Evolutionary conservation across 2,329 filamentous ascomycete genomes (phyloP), one percentile per base, ranked within the genome.

Genomic region (Elsinoe ampelina): DNA sequence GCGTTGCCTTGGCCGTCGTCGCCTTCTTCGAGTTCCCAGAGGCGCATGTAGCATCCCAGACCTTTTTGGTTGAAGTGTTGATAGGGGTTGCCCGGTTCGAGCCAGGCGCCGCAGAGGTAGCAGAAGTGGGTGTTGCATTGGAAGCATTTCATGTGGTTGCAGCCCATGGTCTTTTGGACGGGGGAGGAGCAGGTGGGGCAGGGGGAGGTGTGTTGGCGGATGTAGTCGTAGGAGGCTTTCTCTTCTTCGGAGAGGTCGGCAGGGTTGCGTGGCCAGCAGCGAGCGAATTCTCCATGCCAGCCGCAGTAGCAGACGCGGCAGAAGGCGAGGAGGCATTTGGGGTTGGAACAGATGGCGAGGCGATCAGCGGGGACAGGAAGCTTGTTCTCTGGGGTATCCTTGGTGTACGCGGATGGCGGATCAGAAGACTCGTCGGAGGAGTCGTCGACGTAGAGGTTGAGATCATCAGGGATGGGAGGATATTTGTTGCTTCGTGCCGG

Each of bases 101-200:
- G 78, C 87, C 89, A 97, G n/a, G 84, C 80, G 0, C 86, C 86
- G 67, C 93, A 97, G 1, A 97, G 79, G 64, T 97, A 97, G 74
- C 93, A 98, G 69, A 96, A 97, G 70, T 97, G 92, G 1, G 89
- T 87, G 54, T 85, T 79, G 75, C 93, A 98, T 61, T 88, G 84
- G 69, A 86, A 89, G 72, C 92, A 96, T 51, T 85, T 87, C 90
- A 97, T 97, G 71, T 96, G 91, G 71, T 96, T 96, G 77, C 93
- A 98, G 38, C 93, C 93, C 66, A 88, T 84, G 1, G 86, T 89
- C 76, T 98, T 98, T 68, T 95, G 89, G 19, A 85, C 86, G 0
- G 89, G 89, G 1, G 86, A 85, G 30, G 78, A 82, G 72, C 93
- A 98, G 3, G 89, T 92, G 10, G 93, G 91, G 67, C 93, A 98